Conservation (phyloP, 2,329 filamentous ascomycete species). For the Phoma sp. region DNA sequence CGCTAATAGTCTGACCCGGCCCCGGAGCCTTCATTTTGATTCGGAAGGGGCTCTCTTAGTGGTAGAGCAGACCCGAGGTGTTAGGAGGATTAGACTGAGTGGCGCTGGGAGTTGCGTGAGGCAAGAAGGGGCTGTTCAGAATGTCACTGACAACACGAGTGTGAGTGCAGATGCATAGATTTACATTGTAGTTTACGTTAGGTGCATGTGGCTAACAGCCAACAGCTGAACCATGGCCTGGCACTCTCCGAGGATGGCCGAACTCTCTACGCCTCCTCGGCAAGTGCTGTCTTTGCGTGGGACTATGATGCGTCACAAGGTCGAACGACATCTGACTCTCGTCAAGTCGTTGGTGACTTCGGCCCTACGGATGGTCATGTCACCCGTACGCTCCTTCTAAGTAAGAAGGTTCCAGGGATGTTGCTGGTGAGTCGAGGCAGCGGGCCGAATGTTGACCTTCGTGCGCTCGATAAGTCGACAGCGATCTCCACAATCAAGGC, state of each 20-base stretch:
- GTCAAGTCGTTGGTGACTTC: slow-evolving; percentile 69
- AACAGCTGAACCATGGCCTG: slow-evolving; percentile 60
- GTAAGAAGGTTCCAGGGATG: slow-evolving; percentile 60
- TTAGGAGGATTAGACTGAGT: slow-evolving; percentile 49
- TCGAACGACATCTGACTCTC: slow-evolving; percentile 56
- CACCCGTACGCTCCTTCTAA: slow-evolving; percentile 72
- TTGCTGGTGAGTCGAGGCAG: slow-evolving; percentile 73
- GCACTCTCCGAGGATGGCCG: slow-evolving; percentile 57
- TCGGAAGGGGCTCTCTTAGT: slow-evolving; percentile 57
- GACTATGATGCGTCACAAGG: slow-evolving; percentile 65
- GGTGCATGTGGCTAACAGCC: neutral
- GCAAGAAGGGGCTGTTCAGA: slow-evolving; percentile 29
- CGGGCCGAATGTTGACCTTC: slow-evolving; percentile 66
- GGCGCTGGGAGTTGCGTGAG: slow-evolving; percentile 41
- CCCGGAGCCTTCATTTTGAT: slow-evolving; percentile 59
- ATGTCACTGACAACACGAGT: slow-evolving; percentile 35
- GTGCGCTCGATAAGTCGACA: slow-evolving; percentile 58
- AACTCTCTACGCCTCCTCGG: slow-evolving; percentile 63
- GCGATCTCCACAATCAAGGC: slow-evolving; percentile 74
- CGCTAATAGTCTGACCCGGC: slow-evolving; percentile 54
- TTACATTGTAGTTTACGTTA: neutral
- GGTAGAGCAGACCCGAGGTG: slow-evolving; percentile 52
- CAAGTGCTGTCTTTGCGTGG: slow-evolving; percentile 69
- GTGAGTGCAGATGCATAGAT: slow-evolving; percentile 30
- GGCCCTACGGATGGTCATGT: slow-evolving; percentile 63